Conservation (phyloP, 2,329 filamentous ascomycete genomes). For the Trichophyton mentagrophytes region DNA sequence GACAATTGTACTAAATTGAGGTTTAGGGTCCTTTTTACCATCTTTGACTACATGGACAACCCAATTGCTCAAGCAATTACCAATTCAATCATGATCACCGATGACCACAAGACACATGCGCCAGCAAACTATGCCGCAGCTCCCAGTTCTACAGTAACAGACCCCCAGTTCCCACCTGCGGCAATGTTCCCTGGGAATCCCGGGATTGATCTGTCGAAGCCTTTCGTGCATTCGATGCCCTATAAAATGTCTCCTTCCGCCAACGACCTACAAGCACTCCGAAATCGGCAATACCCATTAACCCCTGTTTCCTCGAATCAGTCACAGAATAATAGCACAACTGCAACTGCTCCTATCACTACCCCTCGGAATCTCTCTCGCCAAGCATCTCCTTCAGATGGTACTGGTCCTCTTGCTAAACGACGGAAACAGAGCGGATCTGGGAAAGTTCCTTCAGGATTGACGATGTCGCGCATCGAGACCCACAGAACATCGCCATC, state of each 20-base stretch:
- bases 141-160: constrained; percentile 24
- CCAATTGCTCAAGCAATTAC: constrained; percentile 76
- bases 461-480: constrained; percentile 75
- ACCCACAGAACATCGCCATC: constrained; percentile 37
- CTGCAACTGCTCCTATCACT: constrained; percentile 34
- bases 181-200: constrained; percentile 31
- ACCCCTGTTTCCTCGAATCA: constrained; percentile 29
- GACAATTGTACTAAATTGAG: constrained; percentile 14
- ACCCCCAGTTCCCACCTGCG: constrained; percentile 31
- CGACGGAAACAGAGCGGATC: constrained; percentile 67
- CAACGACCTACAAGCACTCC: constrained; percentile 50
- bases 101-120: constrained; percentile 84
- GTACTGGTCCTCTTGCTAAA: constrained; percentile 56
- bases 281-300: constrained; percentile 37
- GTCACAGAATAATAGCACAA: constrained; percentile 27
- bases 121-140: constrained; percentile 27
- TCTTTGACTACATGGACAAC: constrained; percentile 67
- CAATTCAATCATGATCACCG: constrained; percentile 87
- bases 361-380: constrained; percentile 55
- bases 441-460: constrained; percentile 54
- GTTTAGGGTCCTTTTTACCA: constrained; percentile 69
- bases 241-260: constrained; percentile 49
- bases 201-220: constrained; percentile 21
- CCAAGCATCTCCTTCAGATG: constrained; percentile 56
- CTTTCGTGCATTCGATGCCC: constrained; percentile 26